Percentiles rank a stretch among this genome's conserved stretches.
Conservation (phyloP, 1,139 yeast genomes). For the Lodderomyces margitis region DNA sequence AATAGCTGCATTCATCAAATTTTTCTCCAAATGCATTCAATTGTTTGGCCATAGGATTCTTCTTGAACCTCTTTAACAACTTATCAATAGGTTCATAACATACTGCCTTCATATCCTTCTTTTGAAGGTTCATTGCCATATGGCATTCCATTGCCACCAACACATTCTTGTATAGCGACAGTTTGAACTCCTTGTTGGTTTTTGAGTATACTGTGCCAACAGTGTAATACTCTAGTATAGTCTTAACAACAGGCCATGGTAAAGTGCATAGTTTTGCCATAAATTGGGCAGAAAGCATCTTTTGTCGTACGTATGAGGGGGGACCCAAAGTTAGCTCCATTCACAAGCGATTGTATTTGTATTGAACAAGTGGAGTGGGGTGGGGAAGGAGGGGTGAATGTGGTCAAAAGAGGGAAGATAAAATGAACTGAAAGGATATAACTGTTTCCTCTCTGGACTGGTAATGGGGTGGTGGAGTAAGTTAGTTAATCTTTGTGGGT, state of each 20-base stretch:
- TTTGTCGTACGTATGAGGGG: neutral
- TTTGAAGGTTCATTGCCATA: slow-evolving; percentile 22
- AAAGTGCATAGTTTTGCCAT: slow-evolving; percentile 13
- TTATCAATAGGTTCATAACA: slow-evolving; percentile 14
- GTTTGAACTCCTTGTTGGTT: slow-evolving; percentile 29
- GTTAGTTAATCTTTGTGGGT: too few species aligned
- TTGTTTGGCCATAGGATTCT: slow-evolving; percentile 13
- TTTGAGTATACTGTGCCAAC: slow-evolving; percentile 31
- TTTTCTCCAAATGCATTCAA: slow-evolving; percentile 25
- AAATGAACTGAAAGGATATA: too few species aligned
- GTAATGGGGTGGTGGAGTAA: too few species aligned
- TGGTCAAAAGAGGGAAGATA: neutral
- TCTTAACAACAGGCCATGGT: slow-evolving; percentile 22
- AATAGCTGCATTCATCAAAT: slow-evolving; percentile 26
- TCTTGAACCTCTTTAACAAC: slow-evolving; percentile 10
- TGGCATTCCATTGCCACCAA: slow-evolving; percentile 27
- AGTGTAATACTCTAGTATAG: slow-evolving; percentile 28
- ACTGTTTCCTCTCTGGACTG: too few species aligned
- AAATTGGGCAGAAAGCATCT: slow-evolving; percentile 13
- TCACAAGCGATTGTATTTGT: too few species aligned
- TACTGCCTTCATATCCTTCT: slow-evolving; percentile 14
- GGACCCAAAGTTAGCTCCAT: neutral
- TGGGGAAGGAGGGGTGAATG: too few species aligned
- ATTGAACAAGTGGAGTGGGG: too few species aligned
- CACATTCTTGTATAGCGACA: slow-evolving; percentile 30